Evolutionary conservation across 2,329 filamentous ascomycete genomes (phyloP), one percentile per base, ranked within the genome.

Genomic region (Boeremia lycopersici): DNA sequence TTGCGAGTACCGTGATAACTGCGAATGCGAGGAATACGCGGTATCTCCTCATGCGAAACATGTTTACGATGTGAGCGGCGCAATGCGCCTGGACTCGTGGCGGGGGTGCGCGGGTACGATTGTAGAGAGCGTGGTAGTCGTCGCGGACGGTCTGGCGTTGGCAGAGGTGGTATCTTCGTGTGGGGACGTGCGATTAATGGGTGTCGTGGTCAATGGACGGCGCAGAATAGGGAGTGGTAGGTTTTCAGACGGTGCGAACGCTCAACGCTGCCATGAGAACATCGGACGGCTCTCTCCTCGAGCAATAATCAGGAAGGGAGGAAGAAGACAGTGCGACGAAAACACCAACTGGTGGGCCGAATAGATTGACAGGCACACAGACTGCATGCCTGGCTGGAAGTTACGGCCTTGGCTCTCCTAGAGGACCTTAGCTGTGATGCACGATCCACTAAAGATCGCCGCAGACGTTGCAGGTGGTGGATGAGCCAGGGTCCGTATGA

Each of bases 11-110:
- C 44, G 85, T 72, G 52, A 86, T 70, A 57, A 83, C 73, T 49
- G 85, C 81, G 63, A 82, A 81, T 57, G 85, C 69, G 30, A 85
- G 71, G 57, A 87, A 86, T 53, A 86, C 77, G 55, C 86, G 82
- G 67, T 87, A 87, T 69, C 86, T 79, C 64, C 87, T 76, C 59
- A 83, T 79, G 46, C 86, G 83, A 53, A 84, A 73, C 81, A 88
- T 86, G 64, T 50, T 29, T 23, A 29, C 54, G 54, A 25, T 48
- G 48, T 44, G 44, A 53, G 39, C 33, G 50, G 38, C 36, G 56
- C 26, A 40, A 42, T 43, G 54, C 39, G 44, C 41, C 34, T 46
- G 34, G 35, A 29, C 46, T 59, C 56, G 58, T 56, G 57, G 55
- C 54, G 41, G 53, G 29, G 39, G 42, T 29, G 54, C 53, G 61